Conservation (phyloP, 768 basidiomycete species). For the Heimioporus sp. region DNA sequence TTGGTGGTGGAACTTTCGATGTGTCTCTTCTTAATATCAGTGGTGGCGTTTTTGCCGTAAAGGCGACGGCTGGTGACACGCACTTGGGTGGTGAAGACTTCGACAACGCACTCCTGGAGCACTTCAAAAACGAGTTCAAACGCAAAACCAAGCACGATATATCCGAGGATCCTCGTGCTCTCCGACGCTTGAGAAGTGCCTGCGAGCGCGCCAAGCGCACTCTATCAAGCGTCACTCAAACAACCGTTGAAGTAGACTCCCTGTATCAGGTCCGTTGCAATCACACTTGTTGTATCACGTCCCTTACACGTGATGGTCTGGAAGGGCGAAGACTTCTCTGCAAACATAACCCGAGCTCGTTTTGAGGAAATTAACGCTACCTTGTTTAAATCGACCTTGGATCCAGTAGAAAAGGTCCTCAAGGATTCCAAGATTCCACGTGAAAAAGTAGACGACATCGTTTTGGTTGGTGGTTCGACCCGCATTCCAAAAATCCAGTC, state of each 20-base stretch:
- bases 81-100: constrained; percentile 99
- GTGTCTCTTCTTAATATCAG: constrained; percentile 97
- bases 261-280: constrained; percentile 73
- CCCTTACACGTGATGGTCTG: constrained; percentile 6
- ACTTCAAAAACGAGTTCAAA: constrained; percentile 99
- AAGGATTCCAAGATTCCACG: constrained; percentile 98
- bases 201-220: constrained; percentile 99
- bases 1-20: constrained; percentile 99
- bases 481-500: constrained; percentile 99
- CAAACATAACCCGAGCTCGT: constrained; percentile 98
- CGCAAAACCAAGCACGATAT: constrained; percentile 96
- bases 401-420: constrained; percentile 98
- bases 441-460: constrained; percentile 98
- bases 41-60: constrained; percentile 98
- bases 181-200: constrained; percentile 92
- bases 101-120: constrained; percentile 95
- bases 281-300: background rate
- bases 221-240: constrained; percentile 96
- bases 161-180: constrained; percentile 94
- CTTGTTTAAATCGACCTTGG: constrained; percentile 95
- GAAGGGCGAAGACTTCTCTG: constrained; percentile 95
- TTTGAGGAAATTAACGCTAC: constrained; percentile 99
- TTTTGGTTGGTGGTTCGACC: constrained; percentile 99
- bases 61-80: constrained; percentile 99
- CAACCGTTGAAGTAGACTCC: constrained; percentile 99